Percentiles rank a stretch among this genome's conserved stretches.
Evolutionary conservation across 805 yeast species (phyloP).

Genomic region (Metschnikowia reukaufii): DNA sequence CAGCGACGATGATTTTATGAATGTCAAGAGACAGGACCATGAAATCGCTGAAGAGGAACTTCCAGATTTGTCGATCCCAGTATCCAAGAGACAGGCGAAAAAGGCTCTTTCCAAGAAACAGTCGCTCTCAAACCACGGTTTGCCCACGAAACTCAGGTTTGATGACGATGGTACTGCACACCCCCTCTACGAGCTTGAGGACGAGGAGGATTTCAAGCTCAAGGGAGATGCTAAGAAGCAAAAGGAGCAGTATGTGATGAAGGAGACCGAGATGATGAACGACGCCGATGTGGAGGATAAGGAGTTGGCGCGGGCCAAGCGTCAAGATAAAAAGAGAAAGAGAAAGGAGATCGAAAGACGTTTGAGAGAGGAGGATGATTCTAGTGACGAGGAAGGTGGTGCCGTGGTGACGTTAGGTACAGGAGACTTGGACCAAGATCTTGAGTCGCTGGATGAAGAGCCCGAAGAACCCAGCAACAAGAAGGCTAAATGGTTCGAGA

Average conservation of each 20-base stretch:
- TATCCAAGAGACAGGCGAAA: conserved; percentile 82
- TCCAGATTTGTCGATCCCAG: conserved; percentile 61
- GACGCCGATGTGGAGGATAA: conserved; percentile 78
- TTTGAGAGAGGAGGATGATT: conserved; percentile 43
- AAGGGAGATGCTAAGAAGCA: conserved; percentile 70
- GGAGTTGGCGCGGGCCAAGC: conserved; percentile 68
- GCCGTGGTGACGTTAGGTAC: conserved; percentile 30
- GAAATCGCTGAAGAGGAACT: conserved; percentile 60
- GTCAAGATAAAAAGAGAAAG: conserved; percentile 83
- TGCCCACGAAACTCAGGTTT: conserved; percentile 76
- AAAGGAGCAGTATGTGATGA: conserved; percentile 62
- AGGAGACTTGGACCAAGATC: conserved; percentile 47
- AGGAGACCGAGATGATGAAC: conserved; percentile 69
- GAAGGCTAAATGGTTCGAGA: conserved; percentile 54
- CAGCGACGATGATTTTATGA: conserved; percentile 68
- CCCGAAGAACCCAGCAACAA: conserved; percentile 34
- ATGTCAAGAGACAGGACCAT: conserved; percentile 77
- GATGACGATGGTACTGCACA: conserved; percentile 96
- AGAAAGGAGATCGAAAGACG: conserved; percentile 76
- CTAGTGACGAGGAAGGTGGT: conserved; percentile 32
- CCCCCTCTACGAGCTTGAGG: conserved; percentile 85
- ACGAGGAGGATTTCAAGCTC: conserved; percentile 80
- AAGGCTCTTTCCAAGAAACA: conserved; percentile 85
- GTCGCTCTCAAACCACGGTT: conserved; percentile 57
- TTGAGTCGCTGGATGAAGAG: conserved; percentile 40